Conservation (phyloP, 139 green algal species). For the Asterochloris sp. region DNA sequence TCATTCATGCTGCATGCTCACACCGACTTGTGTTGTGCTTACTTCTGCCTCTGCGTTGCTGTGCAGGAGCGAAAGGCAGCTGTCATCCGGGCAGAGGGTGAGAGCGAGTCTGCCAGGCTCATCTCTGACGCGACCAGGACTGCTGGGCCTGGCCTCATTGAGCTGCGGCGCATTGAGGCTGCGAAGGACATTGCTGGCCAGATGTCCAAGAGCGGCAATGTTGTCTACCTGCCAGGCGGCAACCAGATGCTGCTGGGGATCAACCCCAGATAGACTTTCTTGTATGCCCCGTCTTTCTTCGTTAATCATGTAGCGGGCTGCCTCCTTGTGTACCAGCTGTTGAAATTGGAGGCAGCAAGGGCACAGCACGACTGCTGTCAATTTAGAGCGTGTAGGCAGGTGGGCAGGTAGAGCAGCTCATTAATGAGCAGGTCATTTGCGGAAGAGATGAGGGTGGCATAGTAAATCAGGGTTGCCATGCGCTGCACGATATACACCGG, state of each 20-base stretch:
- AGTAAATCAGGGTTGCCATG: too few relatives aligned
- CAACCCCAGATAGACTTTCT: conserved; percentile 2
- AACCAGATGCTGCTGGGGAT: conserved; percentile 87
- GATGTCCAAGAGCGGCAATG: conserved; percentile 84
- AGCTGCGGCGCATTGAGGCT: conserved; percentile 97
- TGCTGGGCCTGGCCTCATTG: conserved; percentile 87
- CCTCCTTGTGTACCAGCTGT: too few relatives aligned
- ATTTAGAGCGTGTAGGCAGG: too few relatives aligned
- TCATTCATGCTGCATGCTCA: background rate
- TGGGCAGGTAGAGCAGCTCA: too few relatives aligned
- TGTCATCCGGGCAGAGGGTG: conserved; percentile 93
- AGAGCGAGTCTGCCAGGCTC: conserved; percentile 88
- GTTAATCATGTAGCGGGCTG: too few relatives aligned
- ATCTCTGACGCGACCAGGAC: conserved; percentile 94
- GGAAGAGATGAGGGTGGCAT: too few relatives aligned
- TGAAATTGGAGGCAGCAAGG: too few relatives aligned
- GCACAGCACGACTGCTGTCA: too few relatives aligned
- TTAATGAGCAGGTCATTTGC: too few relatives aligned
- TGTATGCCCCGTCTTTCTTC: too few relatives aligned
- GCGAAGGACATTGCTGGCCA: conserved; percentile 93
- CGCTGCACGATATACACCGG: too few relatives aligned
- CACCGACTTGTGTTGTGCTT: background rate
- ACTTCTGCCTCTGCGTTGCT: background rate
- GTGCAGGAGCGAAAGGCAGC: conserved; percentile 84
- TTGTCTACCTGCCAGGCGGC: conserved; percentile 91